phyloP scores from a whole-genome alignment of 805 yeast genomes.

The Torulaspora microellipsoides region DNA sequence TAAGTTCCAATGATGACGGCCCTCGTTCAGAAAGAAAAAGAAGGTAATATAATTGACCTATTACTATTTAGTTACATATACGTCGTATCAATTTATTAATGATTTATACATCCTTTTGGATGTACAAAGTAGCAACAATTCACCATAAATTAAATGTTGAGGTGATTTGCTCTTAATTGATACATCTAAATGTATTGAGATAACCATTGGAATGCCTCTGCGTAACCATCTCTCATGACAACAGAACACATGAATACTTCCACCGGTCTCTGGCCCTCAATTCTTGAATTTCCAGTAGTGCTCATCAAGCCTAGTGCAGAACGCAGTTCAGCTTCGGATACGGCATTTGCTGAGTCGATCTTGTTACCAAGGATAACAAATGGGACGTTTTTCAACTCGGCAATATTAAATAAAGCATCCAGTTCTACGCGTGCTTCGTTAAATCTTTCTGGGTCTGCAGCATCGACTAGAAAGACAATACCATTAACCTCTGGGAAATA shows the following conservation, averaged over 20 bases:
- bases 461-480: slow-evolving; percentile 92
- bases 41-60: slow-evolving; percentile 4
- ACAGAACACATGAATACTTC: slow-evolving; percentile 98
- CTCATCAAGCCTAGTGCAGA: slow-evolving; percentile 80
- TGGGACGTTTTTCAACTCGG: slow-evolving; percentile 85
- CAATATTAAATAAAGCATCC: slow-evolving; percentile 87
- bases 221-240: slow-evolving; percentile 97
- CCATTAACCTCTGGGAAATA: slow-evolving; percentile 99
- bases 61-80: no score
- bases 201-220: slow-evolving; percentile 97
- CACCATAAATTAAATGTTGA: no score
- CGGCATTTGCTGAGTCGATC: slow-evolving; percentile 91
- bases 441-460: slow-evolving; percentile 94
- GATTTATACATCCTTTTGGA: no score
- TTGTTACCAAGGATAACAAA: slow-evolving; percentile 94
- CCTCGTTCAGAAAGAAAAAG: slow-evolving; percentile 18
- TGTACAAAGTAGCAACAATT: no score
- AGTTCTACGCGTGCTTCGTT: slow-evolving; percentile 93
- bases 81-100: no score
- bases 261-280: slow-evolving; percentile 77
- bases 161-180: no score
- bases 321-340: slow-evolving; percentile 89
- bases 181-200: slow-evolving; percentile 76
- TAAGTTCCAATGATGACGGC: slow-evolving; percentile 28
- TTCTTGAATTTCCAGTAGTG: slow-evolving; percentile 82